These are phyloP conservation scores for Pestalotiopsis sp. DNA, from an alignment of 2,329 filamentous ascomycete species.

Conservation along the genomic window DNA sequence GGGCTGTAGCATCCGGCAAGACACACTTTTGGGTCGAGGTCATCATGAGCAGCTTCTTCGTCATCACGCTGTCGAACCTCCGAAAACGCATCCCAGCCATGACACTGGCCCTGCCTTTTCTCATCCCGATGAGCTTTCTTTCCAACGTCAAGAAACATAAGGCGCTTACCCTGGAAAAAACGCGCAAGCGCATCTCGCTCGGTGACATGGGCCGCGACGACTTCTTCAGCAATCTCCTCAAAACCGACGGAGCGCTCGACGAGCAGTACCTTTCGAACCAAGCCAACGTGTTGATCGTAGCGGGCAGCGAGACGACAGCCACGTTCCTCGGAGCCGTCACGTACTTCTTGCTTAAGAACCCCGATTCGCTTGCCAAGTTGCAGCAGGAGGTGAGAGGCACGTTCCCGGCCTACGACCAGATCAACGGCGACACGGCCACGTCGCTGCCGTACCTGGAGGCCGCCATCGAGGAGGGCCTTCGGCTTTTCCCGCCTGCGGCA, in stretches of 20 bases:
- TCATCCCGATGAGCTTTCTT: background rate
- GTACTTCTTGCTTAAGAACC: constrained; percentile 5
- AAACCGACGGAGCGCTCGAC: background rate
- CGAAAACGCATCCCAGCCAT: background rate
- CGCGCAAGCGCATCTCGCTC: background rate
- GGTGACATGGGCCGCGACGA: constrained; percentile 5
- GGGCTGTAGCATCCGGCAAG: constrained; percentile 10
- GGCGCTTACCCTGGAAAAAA: background rate
- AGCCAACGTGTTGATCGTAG: constrained; percentile 17
- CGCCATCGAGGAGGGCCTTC: constrained; percentile 31
- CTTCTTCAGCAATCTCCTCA: constrained; percentile 6
- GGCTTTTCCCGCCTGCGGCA: constrained; percentile 33
- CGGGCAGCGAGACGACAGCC: constrained; percentile 17
- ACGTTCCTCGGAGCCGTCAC: constrained; percentile 3
- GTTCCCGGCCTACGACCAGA: constrained; percentile 5
- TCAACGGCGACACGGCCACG: constrained; percentile 17
- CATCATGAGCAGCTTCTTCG: constrained; percentile 13
- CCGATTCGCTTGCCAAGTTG: background rate
- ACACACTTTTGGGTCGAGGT: constrained; percentile 16
- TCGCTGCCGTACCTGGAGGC: constrained; percentile 31
- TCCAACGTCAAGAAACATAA: constrained; percentile 1
- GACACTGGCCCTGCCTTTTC: constrained; percentile 1
- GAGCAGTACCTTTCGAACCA: constrained; percentile 27
- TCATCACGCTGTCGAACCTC: background rate
- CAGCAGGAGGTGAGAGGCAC: constrained; percentile 2